Conservation (phyloP, 345 rosid genomes). For the Citrus sp. region DNA sequence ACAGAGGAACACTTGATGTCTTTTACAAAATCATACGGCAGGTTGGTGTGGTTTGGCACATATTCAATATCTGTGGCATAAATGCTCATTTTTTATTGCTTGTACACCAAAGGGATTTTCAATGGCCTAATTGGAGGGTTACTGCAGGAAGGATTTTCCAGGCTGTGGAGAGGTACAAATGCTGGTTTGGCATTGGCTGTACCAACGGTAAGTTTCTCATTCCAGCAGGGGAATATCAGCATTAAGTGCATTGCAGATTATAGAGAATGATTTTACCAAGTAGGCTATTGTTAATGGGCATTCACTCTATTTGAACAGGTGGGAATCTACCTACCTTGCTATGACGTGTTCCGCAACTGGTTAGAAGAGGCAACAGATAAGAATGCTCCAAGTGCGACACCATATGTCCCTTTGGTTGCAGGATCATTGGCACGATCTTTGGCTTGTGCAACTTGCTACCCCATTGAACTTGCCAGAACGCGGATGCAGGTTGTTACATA, state of each 20-base stretch:
- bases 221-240: neutral
- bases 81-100: slow-evolving; percentile 3
- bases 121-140: slow-evolving; percentile 16
- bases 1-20: slow-evolving; percentile 95
- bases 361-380: slow-evolving; percentile 57
- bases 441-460: slow-evolving; percentile 91
- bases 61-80: neutral
- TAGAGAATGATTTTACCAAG: neutral
- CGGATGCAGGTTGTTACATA: slow-evolving; percentile 93
- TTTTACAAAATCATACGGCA: slow-evolving; percentile 84
- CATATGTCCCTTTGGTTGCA: slow-evolving; percentile 67
- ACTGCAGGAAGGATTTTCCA: slow-evolving; percentile 78
- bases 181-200: slow-evolving; percentile 93
- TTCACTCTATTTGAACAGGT: slow-evolving; percentile 49
- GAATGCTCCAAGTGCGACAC: slow-evolving; percentile 43
- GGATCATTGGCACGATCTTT: slow-evolving; percentile 89
- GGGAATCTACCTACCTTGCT: slow-evolving; percentile 90
- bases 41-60: slow-evolving; percentile 40
- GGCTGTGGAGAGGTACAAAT: slow-evolving; percentile 98
- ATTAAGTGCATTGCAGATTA: neutral
- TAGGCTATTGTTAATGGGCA: neutral
- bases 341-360: slow-evolving; percentile 78
- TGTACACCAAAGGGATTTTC: neutral
- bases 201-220: slow-evolving; percentile 59
- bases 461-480: slow-evolving; percentile 94